Evolutionary conservation across 2,329 filamentous ascomycete genomes (phyloP).

Genomic region (Aspergillus tanneri): DNA sequence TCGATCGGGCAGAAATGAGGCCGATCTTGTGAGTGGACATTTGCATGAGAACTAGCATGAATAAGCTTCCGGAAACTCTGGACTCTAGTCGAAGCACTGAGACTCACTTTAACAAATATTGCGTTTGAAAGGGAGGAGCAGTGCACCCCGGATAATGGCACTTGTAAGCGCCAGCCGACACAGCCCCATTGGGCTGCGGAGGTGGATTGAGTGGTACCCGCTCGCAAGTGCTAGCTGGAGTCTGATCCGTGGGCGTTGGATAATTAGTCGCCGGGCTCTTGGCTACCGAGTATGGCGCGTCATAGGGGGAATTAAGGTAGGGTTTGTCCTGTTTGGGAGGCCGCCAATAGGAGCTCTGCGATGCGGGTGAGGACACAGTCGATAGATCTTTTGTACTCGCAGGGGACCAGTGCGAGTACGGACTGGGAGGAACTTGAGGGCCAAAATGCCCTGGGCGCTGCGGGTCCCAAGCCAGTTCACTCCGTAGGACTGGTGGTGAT

Average conservation of each 20-base stretch:
- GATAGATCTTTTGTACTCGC: slow-evolving; percentile 39
- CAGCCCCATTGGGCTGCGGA: slow-evolving; percentile 26
- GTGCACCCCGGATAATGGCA: slow-evolving; percentile 58
- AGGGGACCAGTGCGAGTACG: slow-evolving; percentile 41
- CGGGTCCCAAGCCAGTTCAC: slow-evolving; percentile 31
- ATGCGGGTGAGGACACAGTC: slow-evolving; percentile 36
- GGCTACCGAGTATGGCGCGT: slow-evolving; percentile 29
- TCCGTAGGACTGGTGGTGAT: slow-evolving; percentile 27
- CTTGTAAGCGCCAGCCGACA: slow-evolving; percentile 43
- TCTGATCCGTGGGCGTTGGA: slow-evolving; percentile 43
- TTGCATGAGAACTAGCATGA: slow-evolving; percentile 55
- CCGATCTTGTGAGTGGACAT: slow-evolving; percentile 63
- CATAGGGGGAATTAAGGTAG: slow-evolving; percentile 30
- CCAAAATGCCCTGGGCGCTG: slow-evolving; percentile 31
- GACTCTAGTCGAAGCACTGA: not conserved
- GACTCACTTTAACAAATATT: slow-evolving; percentile 64
- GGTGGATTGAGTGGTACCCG: slow-evolving; percentile 22
- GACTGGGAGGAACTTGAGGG: slow-evolving; percentile 34
- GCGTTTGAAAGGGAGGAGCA: slow-evolving; percentile 61
- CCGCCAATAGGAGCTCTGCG: slow-evolving; percentile 32
- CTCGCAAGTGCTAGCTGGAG: slow-evolving; percentile 23
- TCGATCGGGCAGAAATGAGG: slow-evolving; percentile 63
- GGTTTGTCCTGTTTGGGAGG: slow-evolving; percentile 28
- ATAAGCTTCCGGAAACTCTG: too few species aligned
- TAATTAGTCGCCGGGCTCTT: slow-evolving; percentile 40